These are phyloP conservation scores for Thelonectria discophora DNA, from an alignment of 2,329 filamentous ascomycete species.

Conservation along the genomic window DNA sequence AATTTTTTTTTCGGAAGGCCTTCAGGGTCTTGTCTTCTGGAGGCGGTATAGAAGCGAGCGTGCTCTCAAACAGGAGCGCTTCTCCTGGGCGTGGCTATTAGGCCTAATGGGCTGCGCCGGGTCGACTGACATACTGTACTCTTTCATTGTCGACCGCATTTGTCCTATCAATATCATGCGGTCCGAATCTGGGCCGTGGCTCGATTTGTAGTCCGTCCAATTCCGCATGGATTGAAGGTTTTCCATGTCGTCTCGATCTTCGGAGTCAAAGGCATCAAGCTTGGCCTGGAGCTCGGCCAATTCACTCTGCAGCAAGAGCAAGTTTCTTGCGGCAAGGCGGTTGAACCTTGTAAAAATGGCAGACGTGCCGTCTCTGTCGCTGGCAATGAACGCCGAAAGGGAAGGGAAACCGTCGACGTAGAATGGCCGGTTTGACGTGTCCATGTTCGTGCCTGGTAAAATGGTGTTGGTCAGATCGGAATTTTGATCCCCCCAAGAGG, in stretches of 20 bases:
- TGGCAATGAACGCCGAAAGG: slow-evolving; percentile 19
- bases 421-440: not conserved
- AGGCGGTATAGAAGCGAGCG: slow-evolving; percentile 14
- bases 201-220: not conserved
- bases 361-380: slow-evolving; percentile 22
- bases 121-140: not conserved
- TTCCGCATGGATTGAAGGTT: not conserved
- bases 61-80: slow-evolving; percentile 22
- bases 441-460: too few relatives aligned
- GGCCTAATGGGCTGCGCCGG: not conserved
- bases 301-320: slow-evolving; percentile 1
- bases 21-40: slow-evolving; percentile 17
- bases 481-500: too few relatives aligned
- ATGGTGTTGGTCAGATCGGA: too few relatives aligned
- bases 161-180: not conserved
- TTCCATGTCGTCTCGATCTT: not conserved
- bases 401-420: slow-evolving; percentile 23
- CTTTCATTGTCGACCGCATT: not conserved
- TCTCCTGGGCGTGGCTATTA: slow-evolving; percentile 4
- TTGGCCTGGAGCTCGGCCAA: not conserved
- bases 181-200: not conserved
- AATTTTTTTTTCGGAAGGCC: slow-evolving; percentile 18
- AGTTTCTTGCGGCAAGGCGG: slow-evolving; percentile 16
- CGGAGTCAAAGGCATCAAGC: not conserved
- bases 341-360: slow-evolving; percentile 24